Conservation (phyloP, 176 grass and related monocot species). For the Carex littledalei region DNA sequence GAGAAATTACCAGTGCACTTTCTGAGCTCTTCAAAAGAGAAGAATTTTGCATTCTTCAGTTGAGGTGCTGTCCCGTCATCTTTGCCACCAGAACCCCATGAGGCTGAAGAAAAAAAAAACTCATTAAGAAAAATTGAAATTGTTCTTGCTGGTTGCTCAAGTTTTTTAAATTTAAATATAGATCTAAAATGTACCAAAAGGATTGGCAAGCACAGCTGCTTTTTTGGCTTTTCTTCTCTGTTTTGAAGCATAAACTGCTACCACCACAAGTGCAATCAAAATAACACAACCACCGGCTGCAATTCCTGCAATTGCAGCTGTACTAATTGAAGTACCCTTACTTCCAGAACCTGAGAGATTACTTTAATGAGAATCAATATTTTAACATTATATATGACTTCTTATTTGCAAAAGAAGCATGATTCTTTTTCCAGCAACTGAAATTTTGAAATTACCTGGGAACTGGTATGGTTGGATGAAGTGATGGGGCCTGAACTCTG, state of each 20-base stretch:
- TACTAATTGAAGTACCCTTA: constrained; percentile 37
- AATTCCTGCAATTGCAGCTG: constrained; percentile 52
- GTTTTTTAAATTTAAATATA: constrained; percentile 8
- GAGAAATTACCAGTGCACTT: constrained; percentile 69
- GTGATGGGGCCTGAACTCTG: constrained; percentile 59
- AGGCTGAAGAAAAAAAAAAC: constrained; percentile 40
- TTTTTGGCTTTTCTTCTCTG: constrained; percentile 47
- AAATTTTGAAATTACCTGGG: constrained; percentile 32
- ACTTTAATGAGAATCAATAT: constrained; percentile 21
- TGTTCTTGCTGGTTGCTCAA: background rate
- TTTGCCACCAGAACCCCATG: constrained; percentile 53
- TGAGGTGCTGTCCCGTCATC: constrained; percentile 57
- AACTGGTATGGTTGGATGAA: constrained; percentile 39
- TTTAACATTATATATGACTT: background rate
- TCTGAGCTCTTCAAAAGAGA: constrained; percentile 71
- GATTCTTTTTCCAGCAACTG: background rate
- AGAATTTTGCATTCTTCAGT: constrained; percentile 71
- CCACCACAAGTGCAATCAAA: constrained; percentile 47
- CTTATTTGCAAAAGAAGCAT: background rate
- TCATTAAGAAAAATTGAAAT: background rate
- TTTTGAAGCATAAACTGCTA: constrained; percentile 56
- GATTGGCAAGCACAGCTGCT: constrained; percentile 32
- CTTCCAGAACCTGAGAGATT: constrained; percentile 28
- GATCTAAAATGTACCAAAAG: constrained; percentile 60
- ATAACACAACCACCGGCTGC: constrained; percentile 48